A percentile compares a stretch with the other conserved stretches of the same genome.
phyloP scores from a whole-genome alignment of 2,329 filamentous ascomycete species.

The Aaosphaeria pasadenensis region DNA sequence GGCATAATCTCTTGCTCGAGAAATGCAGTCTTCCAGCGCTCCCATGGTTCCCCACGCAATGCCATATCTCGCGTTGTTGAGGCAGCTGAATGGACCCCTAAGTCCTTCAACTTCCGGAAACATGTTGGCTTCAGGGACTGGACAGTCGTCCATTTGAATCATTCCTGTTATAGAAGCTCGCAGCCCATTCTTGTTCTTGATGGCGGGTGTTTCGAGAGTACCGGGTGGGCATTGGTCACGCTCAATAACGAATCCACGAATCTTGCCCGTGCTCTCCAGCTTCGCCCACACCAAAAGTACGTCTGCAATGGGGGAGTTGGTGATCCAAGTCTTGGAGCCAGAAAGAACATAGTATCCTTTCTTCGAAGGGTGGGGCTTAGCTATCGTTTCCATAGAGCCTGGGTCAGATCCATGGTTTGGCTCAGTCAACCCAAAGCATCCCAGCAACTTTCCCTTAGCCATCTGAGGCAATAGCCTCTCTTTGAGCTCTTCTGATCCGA shows the following conservation, averaged over 20 bases:
- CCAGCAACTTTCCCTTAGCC: conserved; percentile 78
- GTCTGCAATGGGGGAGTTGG: conserved; percentile 86
- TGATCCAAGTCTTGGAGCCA: conserved; percentile 92
- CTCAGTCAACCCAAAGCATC: conserved; percentile 87
- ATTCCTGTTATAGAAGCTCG: conserved; percentile 93
- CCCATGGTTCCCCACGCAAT: conserved; percentile 94
- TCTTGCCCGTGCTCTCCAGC: conserved; percentile 86
- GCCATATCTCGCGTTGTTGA: conserved; percentile 90
- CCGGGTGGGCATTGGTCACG: conserved; percentile 79
- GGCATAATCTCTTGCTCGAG: conserved; percentile 78
- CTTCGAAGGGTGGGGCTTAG: conserved; percentile 80
- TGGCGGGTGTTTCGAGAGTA: conserved; percentile 83
- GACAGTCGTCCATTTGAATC: conserved; percentile 92
- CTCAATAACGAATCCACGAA: conserved; percentile 88
- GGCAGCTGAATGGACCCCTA: conserved; percentile 83
- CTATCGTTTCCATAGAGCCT: conserved; percentile 83
- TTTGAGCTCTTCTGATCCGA: conserved; percentile 83
- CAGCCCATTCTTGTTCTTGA: conserved; percentile 94
- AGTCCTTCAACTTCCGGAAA: conserved; percentile 87
- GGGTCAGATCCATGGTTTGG: conserved; percentile 92
- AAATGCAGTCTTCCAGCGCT: conserved; percentile 87
- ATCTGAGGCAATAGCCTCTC: conserved; percentile 76
- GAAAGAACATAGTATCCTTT: conserved; percentile 77
- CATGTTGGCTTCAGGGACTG: conserved; percentile 89
- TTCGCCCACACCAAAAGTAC: conserved; percentile 90